phyloP scores from a whole-genome alignment of 495 filamentous ascomycete species.

The Trichoderma reesei region DNA sequence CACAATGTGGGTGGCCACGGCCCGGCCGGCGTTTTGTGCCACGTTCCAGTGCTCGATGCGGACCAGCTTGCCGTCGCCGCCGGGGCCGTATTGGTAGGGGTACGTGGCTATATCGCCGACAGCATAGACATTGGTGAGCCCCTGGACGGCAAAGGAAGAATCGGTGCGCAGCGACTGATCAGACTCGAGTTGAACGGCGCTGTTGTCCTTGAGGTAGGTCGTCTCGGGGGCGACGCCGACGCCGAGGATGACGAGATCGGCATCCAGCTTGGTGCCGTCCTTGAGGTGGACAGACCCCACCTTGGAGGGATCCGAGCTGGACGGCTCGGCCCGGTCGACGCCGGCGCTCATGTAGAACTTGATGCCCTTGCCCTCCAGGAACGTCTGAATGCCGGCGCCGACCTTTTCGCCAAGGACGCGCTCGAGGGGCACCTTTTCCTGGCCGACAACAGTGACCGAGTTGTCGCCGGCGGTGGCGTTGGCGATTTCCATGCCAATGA shows the following conservation, averaged over 20 bases:
- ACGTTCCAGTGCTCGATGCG: slow-evolving; percentile 98
- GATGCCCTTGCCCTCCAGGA: slow-evolving; percentile 75
- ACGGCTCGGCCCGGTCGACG: slow-evolving; percentile 73
- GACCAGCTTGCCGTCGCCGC: slow-evolving; percentile 54
- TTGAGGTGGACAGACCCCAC: slow-evolving; percentile 80
- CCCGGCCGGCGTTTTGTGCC: slow-evolving; percentile 81
- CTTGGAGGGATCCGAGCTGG: slow-evolving; percentile 47
- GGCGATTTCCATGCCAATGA: slow-evolving; percentile 94
- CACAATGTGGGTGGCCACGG: slow-evolving; percentile 64
- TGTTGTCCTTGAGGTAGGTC: slow-evolving; percentile 68
- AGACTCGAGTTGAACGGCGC: slow-evolving; percentile 53
- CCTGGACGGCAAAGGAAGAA: slow-evolving; percentile 62
- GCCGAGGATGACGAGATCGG: slow-evolving; percentile 84
- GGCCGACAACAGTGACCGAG: slow-evolving; percentile 81
- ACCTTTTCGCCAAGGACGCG: slow-evolving; percentile 76
- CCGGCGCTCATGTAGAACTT: slow-evolving; percentile 73
- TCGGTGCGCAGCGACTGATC: slow-evolving; percentile 77
- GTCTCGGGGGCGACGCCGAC: slow-evolving; percentile 85
- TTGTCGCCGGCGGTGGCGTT: slow-evolving; percentile 67
- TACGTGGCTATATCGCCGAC: slow-evolving; percentile 95
- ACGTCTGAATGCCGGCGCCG: slow-evolving; percentile 65
- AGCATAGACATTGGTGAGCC: slow-evolving; percentile 74
- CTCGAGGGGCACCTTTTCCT: slow-evolving; percentile 79
- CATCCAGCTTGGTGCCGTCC: slow-evolving; percentile 72
- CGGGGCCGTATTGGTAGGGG: slow-evolving; percentile 76